These are phyloP conservation scores for Fusarium sp. DNA, from an alignment of 2,329 filamentous ascomycete genomes.

Conservation along the genomic window DNA sequence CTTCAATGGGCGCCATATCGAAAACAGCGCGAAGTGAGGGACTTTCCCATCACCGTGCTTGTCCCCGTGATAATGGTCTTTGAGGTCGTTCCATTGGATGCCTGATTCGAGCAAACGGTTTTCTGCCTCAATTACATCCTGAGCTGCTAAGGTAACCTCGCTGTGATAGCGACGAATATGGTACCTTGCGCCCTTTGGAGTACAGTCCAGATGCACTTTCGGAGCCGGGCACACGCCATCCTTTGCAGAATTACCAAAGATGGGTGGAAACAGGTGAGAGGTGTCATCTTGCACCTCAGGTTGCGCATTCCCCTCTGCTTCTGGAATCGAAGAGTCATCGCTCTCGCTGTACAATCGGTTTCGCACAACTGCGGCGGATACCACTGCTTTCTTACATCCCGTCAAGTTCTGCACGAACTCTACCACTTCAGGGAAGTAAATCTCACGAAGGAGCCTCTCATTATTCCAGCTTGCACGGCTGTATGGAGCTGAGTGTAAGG, in stretches of 20 bases:
- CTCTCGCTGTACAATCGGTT: conserved; percentile 4
- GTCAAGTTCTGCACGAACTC: neutral
- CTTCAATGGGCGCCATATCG: conserved; percentile 1
- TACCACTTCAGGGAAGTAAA: conserved; percentile 3
- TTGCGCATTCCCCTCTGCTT: neutral
- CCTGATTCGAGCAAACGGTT: neutral
- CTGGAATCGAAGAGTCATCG: neutral
- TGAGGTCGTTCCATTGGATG: neutral
- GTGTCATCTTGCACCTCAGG: neutral
- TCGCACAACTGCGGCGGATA: conserved; percentile 1
- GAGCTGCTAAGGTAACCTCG: neutral
- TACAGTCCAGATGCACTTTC: conserved; percentile 8
- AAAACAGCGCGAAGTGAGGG: conserved; percentile 2
- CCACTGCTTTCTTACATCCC: conserved; percentile 1
- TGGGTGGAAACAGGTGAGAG: neutral
- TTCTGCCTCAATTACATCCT: neutral
- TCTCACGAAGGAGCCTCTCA: neutral
- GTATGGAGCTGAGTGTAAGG: neutral
- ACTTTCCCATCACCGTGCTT: neutral
- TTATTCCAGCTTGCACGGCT: neutral
- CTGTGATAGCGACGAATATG: conserved; percentile 8
- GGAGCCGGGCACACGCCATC: conserved; percentile 5
- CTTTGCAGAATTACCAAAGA: neutral
- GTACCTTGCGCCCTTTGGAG: neutral
- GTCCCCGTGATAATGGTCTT: neutral